These are phyloP conservation scores for Cryphonectria japonica DNA, from an alignment of 2,329 filamentous ascomycete species.

Conservation along the genomic window DNA sequence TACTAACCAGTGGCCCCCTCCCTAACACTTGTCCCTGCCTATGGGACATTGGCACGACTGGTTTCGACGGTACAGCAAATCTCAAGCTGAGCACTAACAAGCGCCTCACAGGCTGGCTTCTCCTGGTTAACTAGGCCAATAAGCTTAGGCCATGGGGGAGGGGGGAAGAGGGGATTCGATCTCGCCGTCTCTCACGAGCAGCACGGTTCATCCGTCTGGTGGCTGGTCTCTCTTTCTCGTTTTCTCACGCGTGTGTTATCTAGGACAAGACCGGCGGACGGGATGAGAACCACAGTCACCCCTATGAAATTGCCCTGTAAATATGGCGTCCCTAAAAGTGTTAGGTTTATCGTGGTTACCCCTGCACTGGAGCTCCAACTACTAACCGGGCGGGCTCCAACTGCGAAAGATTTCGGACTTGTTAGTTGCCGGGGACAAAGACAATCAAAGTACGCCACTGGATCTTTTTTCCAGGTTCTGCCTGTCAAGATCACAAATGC, in stretches of 20 bases:
- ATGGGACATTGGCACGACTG: background rate
- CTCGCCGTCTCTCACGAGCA: background rate
- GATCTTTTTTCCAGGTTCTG: background rate
- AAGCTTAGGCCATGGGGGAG: background rate
- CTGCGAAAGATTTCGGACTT: background rate
- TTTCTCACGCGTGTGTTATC: background rate
- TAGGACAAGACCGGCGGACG: background rate
- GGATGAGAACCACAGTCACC: background rate
- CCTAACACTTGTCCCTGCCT: background rate
- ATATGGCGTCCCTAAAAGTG: background rate
- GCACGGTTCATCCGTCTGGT: background rate
- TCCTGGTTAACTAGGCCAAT: background rate
- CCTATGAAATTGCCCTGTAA: background rate
- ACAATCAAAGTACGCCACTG: background rate
- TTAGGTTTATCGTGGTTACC: background rate
- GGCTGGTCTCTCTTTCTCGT: background rate
- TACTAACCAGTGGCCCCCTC: background rate
- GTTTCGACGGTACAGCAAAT: background rate
- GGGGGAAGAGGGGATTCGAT: background rate
- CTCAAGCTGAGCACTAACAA: background rate
- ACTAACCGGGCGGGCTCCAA: background rate
- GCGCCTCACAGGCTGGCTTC: background rate
- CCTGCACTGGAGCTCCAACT: background rate
- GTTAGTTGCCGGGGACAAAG: background rate
- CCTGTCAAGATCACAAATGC: background rate